Percentiles rank a stretch among this genome's conserved stretches.
These are phyloP conservation scores for Ophiocordyceps camponoti-leonardi DNA, from an alignment of 2,329 filamentous ascomycete species.

Conservation along the genomic window DNA sequence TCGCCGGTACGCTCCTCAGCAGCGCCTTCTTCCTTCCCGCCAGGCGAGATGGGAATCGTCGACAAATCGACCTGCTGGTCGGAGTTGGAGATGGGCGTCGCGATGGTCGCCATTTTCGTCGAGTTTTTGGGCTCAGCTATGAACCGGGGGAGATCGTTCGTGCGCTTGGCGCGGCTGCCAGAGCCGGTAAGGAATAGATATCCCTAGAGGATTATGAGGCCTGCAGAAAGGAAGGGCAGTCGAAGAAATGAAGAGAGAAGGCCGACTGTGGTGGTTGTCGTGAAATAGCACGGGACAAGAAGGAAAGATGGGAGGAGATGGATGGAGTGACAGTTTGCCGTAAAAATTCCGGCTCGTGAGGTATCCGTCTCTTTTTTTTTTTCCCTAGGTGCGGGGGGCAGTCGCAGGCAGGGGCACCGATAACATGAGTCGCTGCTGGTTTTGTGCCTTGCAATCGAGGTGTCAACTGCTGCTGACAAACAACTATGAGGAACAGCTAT, in stretches of 20 bases:
- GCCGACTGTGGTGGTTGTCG: background rate
- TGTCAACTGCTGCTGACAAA: background rate
- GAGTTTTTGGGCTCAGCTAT: background rate
- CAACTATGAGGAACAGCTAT: background rate
- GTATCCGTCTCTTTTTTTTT: background rate
- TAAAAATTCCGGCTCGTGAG: background rate
- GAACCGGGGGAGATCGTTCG: background rate
- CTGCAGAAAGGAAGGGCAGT: background rate
- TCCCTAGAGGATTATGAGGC: background rate
- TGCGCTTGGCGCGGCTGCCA: background rate
- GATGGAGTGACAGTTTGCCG: background rate
- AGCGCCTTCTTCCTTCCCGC: slow-evolving; percentile 33
- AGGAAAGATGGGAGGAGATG: background rate
- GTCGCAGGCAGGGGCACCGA: background rate
- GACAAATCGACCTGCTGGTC: slow-evolving; percentile 47
- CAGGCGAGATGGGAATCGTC: slow-evolving; percentile 50
- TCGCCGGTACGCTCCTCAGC: slow-evolving; percentile 27
- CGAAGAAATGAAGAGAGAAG: slow-evolving; percentile 2
- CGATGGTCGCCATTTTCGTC: slow-evolving; percentile 18
- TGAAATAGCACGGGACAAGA: background rate
- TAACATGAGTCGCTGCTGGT: background rate
- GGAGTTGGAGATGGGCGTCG: slow-evolving; percentile 17
- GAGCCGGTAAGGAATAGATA: background rate
- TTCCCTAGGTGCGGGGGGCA: background rate
- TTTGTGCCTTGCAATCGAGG: background rate